Evolutionary conservation across 441 rosid genomes (phyloP).

Genomic region (Gossypium davidsonii): DNA sequence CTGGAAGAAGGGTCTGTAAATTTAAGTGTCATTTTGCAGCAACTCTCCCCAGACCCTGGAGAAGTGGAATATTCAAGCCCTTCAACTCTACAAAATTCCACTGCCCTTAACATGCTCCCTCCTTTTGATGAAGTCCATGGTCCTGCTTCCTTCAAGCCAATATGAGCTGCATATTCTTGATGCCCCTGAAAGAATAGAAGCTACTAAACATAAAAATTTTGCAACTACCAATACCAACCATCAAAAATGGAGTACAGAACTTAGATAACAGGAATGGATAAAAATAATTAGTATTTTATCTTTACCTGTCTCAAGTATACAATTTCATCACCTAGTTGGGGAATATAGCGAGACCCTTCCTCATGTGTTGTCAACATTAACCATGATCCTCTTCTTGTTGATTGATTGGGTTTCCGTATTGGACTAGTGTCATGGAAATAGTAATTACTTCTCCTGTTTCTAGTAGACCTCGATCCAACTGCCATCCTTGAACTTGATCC

Average conservation of each 20-base stretch:
- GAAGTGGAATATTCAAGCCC: slow-evolving; percentile 69
- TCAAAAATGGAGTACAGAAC: not conserved
- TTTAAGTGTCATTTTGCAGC: slow-evolving; percentile 88
- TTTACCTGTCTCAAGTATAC: slow-evolving; percentile 86
- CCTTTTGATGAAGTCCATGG: slow-evolving; percentile 71
- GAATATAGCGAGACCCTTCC: slow-evolving; percentile 91
- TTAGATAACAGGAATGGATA: slow-evolving; percentile 2
- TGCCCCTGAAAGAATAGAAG: slow-evolving; percentile 66
- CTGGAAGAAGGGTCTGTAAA: slow-evolving; percentile 66
- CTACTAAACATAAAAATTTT: not conserved
- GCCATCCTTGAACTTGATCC: slow-evolving; percentile 61
- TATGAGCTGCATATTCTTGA: slow-evolving; percentile 58
- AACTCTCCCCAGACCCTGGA: slow-evolving; percentile 96
- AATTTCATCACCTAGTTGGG: slow-evolving; percentile 84
- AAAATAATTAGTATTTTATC: slow-evolving; percentile 17
- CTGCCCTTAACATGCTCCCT: slow-evolving; percentile 59
- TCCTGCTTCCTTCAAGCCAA: slow-evolving; percentile 45
- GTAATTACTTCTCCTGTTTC: slow-evolving; percentile 75
- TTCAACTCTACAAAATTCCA: slow-evolving; percentile 81
- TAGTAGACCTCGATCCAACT: slow-evolving; percentile 71
- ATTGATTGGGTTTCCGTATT: slow-evolving; percentile 44
- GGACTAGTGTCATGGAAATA: slow-evolving; percentile 52
- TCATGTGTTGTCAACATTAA: slow-evolving; percentile 72
- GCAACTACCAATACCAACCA: slow-evolving; percentile 6
- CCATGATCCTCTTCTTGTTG: slow-evolving; percentile 67